Evolutionary conservation across 2,329 filamentous ascomycete genomes (phyloP), one percentile per base, ranked within the genome.

Genomic region (Exophiala mesophila): DNA sequence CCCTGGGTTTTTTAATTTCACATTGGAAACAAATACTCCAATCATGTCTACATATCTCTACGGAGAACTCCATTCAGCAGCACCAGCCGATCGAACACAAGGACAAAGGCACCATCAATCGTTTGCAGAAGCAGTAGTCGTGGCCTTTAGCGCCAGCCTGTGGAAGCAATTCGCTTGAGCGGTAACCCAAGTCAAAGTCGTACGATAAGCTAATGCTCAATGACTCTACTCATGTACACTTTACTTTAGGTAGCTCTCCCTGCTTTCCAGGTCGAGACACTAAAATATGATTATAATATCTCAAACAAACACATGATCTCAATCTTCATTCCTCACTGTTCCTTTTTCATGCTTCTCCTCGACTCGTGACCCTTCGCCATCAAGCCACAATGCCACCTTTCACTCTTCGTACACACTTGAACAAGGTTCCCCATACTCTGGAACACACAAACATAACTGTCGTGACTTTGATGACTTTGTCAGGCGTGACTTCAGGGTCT

Each of bases 81-180:
- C 23, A 12, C 10, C 18, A 23, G 15, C 21, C 17, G 19, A 9
- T 10, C 20, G 21, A 13, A 16, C 20, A 21, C 17, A 10, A 23
- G 34, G 24, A 43, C 34, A 24, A 32, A 19, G 39, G 36, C 19
- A 9, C 16, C 15, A 37, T 17, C 15, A 12, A n/a, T 37, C 39
- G 35, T 19, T 32, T 44, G 37, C 30, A 23, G 35, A 51, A 41
- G 37, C 46, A 45, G 48, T 44, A 53, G 50, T 53, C 45, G 50
- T 52, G 48, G 45, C 45, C 41, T 30, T 26, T 32, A 24, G 36
- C 40, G 45, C 45, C 48, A 52, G 49, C 50, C 37, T 48, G 45
- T 36, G 43, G 23, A 49, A 44, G 24, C 41, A 42, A 37, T 16
- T 16, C 13, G n/a, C 23, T 37, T 21, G 19, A 34, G 12, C 32